phyloP scores from a whole-genome alignment of 768 basidiomycete genomes.

The Candolleomyces aberdarensis region DNA sequence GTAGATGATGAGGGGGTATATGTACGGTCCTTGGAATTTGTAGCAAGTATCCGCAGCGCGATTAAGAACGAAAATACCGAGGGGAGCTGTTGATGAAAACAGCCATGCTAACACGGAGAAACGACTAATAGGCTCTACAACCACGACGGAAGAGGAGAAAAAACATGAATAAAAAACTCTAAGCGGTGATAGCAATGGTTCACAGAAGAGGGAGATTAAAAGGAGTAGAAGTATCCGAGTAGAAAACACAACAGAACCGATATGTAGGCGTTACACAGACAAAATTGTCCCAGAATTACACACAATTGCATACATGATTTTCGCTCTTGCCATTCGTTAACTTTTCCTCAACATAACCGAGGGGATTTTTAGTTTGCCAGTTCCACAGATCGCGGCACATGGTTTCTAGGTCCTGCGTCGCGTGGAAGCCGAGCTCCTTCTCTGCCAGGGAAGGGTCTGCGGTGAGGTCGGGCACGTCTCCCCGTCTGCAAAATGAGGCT shows the following conservation, averaged over 20 bases:
- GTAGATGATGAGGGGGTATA: not conserved
- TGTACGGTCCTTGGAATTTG: not conserved
- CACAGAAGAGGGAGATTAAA: no score
- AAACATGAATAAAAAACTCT: no score
- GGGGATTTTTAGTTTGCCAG: conserved; percentile 93
- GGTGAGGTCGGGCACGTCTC: conserved; percentile 95
- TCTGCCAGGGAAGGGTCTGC: conserved; percentile 91
- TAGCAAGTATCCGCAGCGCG: not conserved
- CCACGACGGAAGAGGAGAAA: no score
- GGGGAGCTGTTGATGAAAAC: no score
- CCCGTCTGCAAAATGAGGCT: conserved; percentile 49
- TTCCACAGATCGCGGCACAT: conserved; percentile 99
- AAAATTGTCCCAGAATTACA: no score
- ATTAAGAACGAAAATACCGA: not conserved
- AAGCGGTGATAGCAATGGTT: no score
- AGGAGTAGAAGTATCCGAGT: no score
- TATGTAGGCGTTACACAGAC: no score
- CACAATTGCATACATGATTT: no score
- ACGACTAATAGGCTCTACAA: no score
- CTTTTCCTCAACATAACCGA: conserved; percentile 54
- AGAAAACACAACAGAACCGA: no score
- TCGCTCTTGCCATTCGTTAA: not conserved
- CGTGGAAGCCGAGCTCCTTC: conserved; percentile 90
- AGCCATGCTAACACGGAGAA: no score
- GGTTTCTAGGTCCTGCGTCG: conserved; percentile 72